A percentile compares a stretch with the other conserved stretches of the same genome.
These are phyloP conservation scores for Aspergillus sp. DNA, from an alignment of 2,329 filamentous ascomycete species.

Conservation along the genomic window DNA sequence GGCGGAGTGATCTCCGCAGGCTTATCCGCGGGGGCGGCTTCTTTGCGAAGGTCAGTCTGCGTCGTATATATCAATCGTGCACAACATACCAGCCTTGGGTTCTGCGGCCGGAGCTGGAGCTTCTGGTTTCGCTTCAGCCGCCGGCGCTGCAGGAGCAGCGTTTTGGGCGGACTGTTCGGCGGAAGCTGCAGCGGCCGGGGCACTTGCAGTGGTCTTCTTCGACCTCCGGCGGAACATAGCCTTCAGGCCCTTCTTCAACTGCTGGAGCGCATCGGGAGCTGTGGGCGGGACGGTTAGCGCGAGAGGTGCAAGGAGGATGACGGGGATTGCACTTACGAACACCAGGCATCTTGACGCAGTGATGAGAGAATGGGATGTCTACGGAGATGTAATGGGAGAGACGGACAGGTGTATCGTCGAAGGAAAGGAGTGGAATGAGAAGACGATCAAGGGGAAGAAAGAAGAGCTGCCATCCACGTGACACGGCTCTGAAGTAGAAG, in stretches of 20 bases:
- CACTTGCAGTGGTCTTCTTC: conserved; percentile 21
- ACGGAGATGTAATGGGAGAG: not conserved
- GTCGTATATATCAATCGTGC: not conserved
- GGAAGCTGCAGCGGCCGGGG: conserved; percentile 5
- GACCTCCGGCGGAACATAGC: conserved; percentile 29
- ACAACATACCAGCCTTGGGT: conserved; percentile 15
- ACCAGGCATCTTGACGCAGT: conserved; percentile 29
- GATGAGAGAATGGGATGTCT: not conserved
- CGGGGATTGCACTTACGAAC: conserved; percentile 26
- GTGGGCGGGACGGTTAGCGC: not conserved
- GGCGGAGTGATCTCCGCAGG: conserved; percentile 8
- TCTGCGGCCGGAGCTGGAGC: conserved; percentile 13
- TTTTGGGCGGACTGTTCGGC: conserved; percentile 11
- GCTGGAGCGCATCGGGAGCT: conserved; percentile 31
- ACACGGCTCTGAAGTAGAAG: not conserved
- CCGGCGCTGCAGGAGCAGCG: conserved; percentile 6
- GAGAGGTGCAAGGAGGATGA: not conserved
- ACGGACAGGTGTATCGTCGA: not conserved
- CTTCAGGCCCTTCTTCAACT: conserved; percentile 34
- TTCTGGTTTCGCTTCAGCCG: conserved; percentile 9
- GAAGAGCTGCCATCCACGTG: not conserved
- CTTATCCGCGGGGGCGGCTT: conserved; percentile 10
- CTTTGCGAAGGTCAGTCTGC: not conserved
- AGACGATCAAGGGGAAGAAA: not conserved
- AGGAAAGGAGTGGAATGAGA: not conserved